phyloP scores from a whole-genome alignment of 495 filamentous ascomycete species.

The Paragyromitra xinjiangensis region DNA sequence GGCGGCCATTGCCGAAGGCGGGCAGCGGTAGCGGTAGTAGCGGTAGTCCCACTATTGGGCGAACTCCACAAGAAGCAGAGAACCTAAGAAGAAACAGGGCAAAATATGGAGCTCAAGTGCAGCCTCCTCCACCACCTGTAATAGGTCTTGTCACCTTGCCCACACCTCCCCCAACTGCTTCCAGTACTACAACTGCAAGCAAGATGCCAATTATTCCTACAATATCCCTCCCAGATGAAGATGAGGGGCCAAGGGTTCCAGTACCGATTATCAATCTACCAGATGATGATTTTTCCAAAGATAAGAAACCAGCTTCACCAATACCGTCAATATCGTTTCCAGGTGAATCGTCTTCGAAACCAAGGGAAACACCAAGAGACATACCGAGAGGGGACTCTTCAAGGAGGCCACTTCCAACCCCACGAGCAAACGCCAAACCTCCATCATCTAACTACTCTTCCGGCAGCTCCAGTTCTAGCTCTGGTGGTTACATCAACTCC shows the following conservation, averaged over 20 bases:
- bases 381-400: slow-evolving; percentile 51
- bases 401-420: slow-evolving; percentile 56
- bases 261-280: slow-evolving; percentile 59
- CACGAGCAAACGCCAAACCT: slow-evolving; percentile 57
- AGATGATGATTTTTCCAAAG: slow-evolving; percentile 51
- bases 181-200: slow-evolving; percentile 29
- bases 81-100: slow-evolving; percentile 49
- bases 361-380: slow-evolving; percentile 54
- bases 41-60: slow-evolving; percentile 1
- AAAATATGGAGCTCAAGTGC: slow-evolving; percentile 54
- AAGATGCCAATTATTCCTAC: slow-evolving; percentile 51
- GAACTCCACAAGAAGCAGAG: slow-evolving; percentile 30
- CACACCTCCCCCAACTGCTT: slow-evolving; percentile 49
- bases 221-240: slow-evolving; percentile 63
- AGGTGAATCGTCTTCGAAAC: slow-evolving; percentile 59
- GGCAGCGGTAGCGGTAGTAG: slow-evolving; percentile 14
- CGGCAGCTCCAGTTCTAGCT: slow-evolving; percentile 51
- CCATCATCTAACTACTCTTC: slow-evolving; percentile 59
- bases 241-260: slow-evolving; percentile 39
- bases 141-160: slow-evolving; percentile 60
- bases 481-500: slow-evolving; percentile 60
- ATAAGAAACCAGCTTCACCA: slow-evolving; percentile 56
- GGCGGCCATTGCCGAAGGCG: slow-evolving; percentile 51
- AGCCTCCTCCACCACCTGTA: slow-evolving; percentile 57
- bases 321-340: slow-evolving; percentile 61